These are phyloP conservation scores for Penicillium sp. DNA, from an alignment of 2,329 filamentous ascomycete genomes.

Conservation along the genomic window DNA sequence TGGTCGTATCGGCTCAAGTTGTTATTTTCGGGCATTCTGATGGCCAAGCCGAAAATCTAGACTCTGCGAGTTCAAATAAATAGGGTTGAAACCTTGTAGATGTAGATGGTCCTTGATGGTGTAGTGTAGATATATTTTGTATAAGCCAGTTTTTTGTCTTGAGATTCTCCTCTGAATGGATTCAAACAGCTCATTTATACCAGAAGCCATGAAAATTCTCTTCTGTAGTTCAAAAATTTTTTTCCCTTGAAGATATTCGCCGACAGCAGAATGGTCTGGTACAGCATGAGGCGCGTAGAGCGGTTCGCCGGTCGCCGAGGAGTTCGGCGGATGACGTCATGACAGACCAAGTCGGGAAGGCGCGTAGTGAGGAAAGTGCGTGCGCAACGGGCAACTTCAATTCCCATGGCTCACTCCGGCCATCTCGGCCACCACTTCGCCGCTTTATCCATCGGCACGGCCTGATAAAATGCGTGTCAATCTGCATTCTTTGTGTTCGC, in stretches of 20 bases:
- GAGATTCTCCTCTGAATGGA: no score
- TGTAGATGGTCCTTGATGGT: neutral
- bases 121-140: neutral
- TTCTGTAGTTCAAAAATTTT: neutral
- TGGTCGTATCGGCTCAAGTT: neutral
- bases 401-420: neutral
- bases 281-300: neutral
- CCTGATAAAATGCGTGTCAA: conserved; percentile 5
- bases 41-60: neutral
- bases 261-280: neutral
- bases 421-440: neutral
- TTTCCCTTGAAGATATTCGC: neutral
- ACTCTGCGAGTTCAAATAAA: neutral
- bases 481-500: conserved; percentile 4
- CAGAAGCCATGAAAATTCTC: neutral
- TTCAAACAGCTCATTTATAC: no score
- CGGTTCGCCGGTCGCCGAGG: neutral
- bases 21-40: neutral
- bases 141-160: neutral
- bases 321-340: conserved; percentile 4
- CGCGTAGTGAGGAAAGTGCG: neutral
- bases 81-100: neutral
- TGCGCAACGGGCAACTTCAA: neutral
- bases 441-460: neutral
- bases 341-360: neutral